Evolutionary conservation across 108 stramenopile species (phyloP).

Genomic region (Nitzschia sp.): DNA sequence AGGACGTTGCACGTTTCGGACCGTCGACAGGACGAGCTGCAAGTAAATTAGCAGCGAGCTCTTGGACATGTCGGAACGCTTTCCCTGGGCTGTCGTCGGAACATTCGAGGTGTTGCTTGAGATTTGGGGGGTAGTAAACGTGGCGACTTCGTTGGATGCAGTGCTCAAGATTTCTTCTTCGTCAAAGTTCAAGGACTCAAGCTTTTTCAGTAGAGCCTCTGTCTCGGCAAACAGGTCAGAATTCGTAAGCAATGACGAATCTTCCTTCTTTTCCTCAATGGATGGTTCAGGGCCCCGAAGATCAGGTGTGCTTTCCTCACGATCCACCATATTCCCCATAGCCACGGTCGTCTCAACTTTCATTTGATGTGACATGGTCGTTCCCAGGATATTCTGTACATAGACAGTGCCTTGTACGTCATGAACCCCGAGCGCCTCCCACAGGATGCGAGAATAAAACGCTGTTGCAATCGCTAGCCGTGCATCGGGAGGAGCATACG

Average conservation of each 20-base stretch:
- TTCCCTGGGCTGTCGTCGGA: conserved; percentile 3
- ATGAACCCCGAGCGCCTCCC: conserved; percentile 67
- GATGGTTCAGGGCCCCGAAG: not conserved
- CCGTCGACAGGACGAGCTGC: conserved; percentile 82
- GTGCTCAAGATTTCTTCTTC: conserved; percentile 21
- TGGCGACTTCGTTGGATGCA: conserved; percentile 7
- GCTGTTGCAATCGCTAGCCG: conserved; percentile 83
- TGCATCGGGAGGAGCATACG: conserved; percentile 75
- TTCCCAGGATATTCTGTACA: conserved; percentile 61
- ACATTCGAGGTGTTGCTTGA: not conserved
- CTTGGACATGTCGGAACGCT: conserved; percentile 36
- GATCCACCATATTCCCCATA: not conserved
- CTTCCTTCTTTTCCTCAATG: conserved; percentile 58
- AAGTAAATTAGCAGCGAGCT: conserved; percentile 79
- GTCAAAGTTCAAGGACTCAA: conserved; percentile 45
- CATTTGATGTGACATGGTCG: conserved; percentile 34
- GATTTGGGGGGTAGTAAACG: not conserved
- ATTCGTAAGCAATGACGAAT: conserved; percentile 5
- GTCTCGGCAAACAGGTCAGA: conserved; percentile 42
- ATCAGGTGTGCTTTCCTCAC: not conserved
- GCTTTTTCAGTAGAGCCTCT: conserved; percentile 39
- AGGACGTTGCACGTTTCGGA: conserved; percentile 89
- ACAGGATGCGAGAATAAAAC: conserved; percentile 71
- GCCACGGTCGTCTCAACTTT: not conserved
- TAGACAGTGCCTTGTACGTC: conserved; percentile 78